Evolutionary conservation across 805 yeast species (phyloP).

Genomic region (Candida quercuum): DNA sequence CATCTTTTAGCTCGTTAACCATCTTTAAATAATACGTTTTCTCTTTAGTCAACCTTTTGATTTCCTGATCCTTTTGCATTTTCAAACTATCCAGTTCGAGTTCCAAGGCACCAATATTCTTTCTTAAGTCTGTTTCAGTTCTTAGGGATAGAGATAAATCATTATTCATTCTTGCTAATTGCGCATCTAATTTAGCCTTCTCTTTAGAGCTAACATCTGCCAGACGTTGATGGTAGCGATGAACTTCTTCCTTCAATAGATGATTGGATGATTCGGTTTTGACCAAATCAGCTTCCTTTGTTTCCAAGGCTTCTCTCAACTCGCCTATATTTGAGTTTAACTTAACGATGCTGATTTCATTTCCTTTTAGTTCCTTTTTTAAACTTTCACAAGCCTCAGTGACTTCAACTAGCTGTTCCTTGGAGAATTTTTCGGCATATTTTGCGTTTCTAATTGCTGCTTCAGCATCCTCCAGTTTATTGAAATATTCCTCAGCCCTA

Average conservation of each 20-base stretch:
- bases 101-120: constrained; percentile 54
- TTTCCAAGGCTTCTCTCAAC: constrained; percentile 52
- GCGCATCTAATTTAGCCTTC: constrained; percentile 35
- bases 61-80: constrained; percentile 30
- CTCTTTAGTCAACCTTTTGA: constrained; percentile 35
- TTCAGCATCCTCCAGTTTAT: constrained; percentile 75
- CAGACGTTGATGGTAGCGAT: constrained; percentile 44
- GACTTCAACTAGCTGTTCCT: constrained; percentile 48
- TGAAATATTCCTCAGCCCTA: constrained; percentile 69
- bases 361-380: constrained; percentile 46
- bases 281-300: constrained; percentile 48
- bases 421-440: constrained; percentile 52
- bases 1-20: constrained; percentile 35
- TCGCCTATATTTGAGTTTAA: constrained; percentile 45
- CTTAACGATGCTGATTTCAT: constrained; percentile 49
- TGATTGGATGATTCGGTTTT: constrained; percentile 43
- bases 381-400: constrained; percentile 39
- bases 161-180: constrained; percentile 47
- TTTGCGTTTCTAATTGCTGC: constrained; percentile 58
- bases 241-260: constrained; percentile 50
- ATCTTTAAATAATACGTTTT: constrained; percentile 36
- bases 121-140: constrained; percentile 60
- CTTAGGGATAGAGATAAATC: constrained; percentile 52
- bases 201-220: constrained; percentile 35
- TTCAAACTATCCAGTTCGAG: constrained; percentile 55